Evolutionary conservation across 768 basidiomycete genomes (phyloP).

Genomic region (Trametes cubensis): DNA sequence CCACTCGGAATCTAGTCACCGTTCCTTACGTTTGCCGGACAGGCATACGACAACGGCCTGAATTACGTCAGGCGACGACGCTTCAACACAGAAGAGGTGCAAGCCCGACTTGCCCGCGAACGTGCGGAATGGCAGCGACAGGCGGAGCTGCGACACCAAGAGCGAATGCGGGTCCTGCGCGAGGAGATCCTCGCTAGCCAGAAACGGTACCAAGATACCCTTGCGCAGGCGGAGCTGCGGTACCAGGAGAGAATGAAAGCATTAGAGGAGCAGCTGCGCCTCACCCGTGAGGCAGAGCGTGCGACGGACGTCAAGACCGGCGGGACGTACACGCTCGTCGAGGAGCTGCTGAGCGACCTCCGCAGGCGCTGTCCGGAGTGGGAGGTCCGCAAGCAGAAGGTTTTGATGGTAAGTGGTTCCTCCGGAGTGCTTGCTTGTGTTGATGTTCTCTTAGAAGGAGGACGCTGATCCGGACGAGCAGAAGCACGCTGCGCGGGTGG

Average conservation of each 20-base stretch:
- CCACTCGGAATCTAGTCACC: not conserved
- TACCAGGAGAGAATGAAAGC: slow-evolving; percentile 41
- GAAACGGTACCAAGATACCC: slow-evolving; percentile 30
- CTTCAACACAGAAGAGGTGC: slow-evolving; percentile 23
- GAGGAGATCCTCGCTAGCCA: slow-evolving; percentile 32
- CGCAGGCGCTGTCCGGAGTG: slow-evolving; percentile 62
- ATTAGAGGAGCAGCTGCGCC: slow-evolving; percentile 37
- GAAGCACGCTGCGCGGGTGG: slow-evolving; percentile 27
- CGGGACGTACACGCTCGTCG: slow-evolving; percentile 39
- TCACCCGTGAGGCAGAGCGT: slow-evolving; percentile 40
- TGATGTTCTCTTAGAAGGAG: not conserved
- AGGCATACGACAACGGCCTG: slow-evolving; percentile 36
- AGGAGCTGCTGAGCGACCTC: slow-evolving; percentile 58
- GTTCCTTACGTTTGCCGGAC: not conserved
- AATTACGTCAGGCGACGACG: slow-evolving; percentile 28
- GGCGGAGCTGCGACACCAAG: slow-evolving; percentile 50
- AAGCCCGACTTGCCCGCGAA: slow-evolving; percentile 31
- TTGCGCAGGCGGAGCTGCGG: slow-evolving; percentile 27
- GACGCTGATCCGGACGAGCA: slow-evolving; percentile 16
- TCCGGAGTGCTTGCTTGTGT: not conserved
- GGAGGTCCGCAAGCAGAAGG: slow-evolving; percentile 55
- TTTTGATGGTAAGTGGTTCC: slow-evolving; percentile 47
- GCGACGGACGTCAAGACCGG: slow-evolving; percentile 33
- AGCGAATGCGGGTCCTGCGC: slow-evolving; percentile 49
- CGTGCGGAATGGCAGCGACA: slow-evolving; percentile 39